phyloP scores from a whole-genome alignment of 345 rosid genomes.

The Fremontodendron californicum region DNA sequence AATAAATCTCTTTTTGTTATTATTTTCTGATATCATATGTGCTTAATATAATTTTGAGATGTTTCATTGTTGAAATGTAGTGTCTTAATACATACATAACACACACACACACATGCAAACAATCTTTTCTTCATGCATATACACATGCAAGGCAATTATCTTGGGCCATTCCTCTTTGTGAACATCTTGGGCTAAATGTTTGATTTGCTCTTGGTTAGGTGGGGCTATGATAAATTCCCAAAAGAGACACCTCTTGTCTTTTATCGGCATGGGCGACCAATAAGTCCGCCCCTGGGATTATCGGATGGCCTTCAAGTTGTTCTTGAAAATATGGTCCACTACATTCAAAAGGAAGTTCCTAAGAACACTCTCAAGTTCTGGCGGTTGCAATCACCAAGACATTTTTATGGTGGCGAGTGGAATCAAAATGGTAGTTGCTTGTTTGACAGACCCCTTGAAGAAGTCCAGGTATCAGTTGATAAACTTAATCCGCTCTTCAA shows the following conservation, averaged over 20 bases:
- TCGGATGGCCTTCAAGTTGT: slow-evolving; percentile 71
- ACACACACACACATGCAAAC: background rate
- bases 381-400: slow-evolving; percentile 94
- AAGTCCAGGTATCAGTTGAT: slow-evolving; percentile 53
- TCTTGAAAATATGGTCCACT: slow-evolving; percentile 61
- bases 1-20: background rate
- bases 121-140: background rate
- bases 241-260: slow-evolving; percentile 80
- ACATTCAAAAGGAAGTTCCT: slow-evolving; percentile 61
- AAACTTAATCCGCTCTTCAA: background rate
- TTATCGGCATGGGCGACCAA: slow-evolving; percentile 56
- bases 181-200: background rate
- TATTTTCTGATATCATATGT: background rate
- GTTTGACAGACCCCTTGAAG: slow-evolving; percentile 59
- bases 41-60: background rate
- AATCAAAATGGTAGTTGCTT: slow-evolving; percentile 93
- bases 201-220: slow-evolving; percentile 42
- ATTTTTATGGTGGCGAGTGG: slow-evolving; percentile 92
- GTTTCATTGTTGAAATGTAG: background rate
- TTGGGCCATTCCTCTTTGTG: background rate
- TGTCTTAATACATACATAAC: background rate
- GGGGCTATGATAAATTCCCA: slow-evolving; percentile 94
- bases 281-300: slow-evolving; percentile 66
- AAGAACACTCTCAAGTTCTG: slow-evolving; percentile 67
- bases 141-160: background rate